Evolutionary conservation across 768 basidiomycete species (phyloP), one percentile per base, ranked within the genome.

Genomic region (Suillus subalutaceus): DNA sequence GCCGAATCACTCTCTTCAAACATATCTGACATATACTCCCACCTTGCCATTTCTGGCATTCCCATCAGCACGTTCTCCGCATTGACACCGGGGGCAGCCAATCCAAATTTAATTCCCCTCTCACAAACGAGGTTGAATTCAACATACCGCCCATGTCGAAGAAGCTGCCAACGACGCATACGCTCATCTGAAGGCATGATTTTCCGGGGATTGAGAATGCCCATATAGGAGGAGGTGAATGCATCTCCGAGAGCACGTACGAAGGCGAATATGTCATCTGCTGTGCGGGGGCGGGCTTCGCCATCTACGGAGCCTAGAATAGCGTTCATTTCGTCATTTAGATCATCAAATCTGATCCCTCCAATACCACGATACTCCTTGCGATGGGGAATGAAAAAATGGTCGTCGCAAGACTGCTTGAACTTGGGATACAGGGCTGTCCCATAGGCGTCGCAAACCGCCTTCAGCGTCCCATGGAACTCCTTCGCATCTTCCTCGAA

Each of bases 51-150:
- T 71, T 89, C 84, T 1, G 90, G 90, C 68, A 91, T 76, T 69
- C 83, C 85, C 80, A 89, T 86, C 62, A 90, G 76, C 62, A 91
- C 86, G 70, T 86, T 88, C 77, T 91, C 89, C 13, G 86, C 82
- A 38, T 85, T 77, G 41, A 88, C 80, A 10, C 87, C 86, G 5
- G 88, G 89, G 18, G 86, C 85, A 66, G 78, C 78, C 59, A 90
- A 78, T 12, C 87, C 88, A 67, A 89, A 90, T 73, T 87, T 88
- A 20, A 89, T 90, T 6, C 89, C 90, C 48, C 90, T 80, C 72
- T 90, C 89, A 71, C 86, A 81, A n/a, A 89, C 84, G 64, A 91
- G 79, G 74, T 87, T 90, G 77, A 90, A 87, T 69, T 88, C 84
- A 61, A 86, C 84, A 69, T 85, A 83, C 10, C 83, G 79, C 23